phyloP scores from a whole-genome alignment of 306 rosid species.

The Fragaria iinumae region DNA sequence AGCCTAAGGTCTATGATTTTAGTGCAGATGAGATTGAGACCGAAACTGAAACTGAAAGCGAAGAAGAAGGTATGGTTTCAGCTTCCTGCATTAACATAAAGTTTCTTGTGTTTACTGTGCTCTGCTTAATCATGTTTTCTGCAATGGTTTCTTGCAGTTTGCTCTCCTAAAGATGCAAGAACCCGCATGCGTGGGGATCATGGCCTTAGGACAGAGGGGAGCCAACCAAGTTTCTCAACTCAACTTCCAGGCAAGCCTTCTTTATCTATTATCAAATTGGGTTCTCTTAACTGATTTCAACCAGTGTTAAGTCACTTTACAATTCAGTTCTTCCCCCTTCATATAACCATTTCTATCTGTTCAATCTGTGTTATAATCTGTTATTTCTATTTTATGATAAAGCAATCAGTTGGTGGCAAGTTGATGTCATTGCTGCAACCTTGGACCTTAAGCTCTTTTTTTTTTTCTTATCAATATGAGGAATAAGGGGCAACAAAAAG shows the following conservation, averaged over 20 bases:
- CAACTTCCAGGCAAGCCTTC: slow-evolving; percentile 58
- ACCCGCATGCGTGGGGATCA: slow-evolving; percentile 33
- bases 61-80: slow-evolving; percentile 76
- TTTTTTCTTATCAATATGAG: not conserved
- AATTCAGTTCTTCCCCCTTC: not conserved
- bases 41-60: slow-evolving; percentile 76
- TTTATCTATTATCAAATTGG: slow-evolving; percentile 25
- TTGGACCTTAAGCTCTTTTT: not conserved
- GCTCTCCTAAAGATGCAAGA: slow-evolving; percentile 48
- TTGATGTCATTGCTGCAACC: not conserved
- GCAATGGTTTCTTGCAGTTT: slow-evolving; percentile 49
- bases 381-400: not conserved
- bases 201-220: slow-evolving; percentile 42
- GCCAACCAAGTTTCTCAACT: slow-evolving; percentile 41
- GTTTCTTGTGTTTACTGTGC: slow-evolving; percentile 1
- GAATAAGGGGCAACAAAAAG: not conserved
- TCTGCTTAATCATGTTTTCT: slow-evolving; percentile 21
- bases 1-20: slow-evolving; percentile 85
- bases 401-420: not conserved
- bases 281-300: not conserved
- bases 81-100: slow-evolving; percentile 5
- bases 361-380: not conserved
- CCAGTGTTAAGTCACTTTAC: not conserved
- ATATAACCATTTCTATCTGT: not conserved
- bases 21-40: slow-evolving; percentile 97